These are phyloP conservation scores for Wallacemonas sp. DNA, from an alignment of 208 protist species.

Conservation along the genomic window DNA sequence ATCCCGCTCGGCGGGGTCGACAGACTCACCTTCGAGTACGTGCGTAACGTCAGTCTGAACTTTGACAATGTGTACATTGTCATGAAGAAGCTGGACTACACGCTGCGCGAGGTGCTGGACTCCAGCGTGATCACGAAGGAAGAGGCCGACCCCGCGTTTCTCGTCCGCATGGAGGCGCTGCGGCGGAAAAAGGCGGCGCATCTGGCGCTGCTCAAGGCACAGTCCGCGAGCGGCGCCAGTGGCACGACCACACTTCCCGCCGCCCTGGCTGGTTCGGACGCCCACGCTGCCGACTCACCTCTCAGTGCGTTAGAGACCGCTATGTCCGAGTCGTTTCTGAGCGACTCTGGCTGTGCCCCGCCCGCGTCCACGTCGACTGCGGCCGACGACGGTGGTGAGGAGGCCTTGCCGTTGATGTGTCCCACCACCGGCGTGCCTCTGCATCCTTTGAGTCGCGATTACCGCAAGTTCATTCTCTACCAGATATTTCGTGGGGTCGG, in stretches of 20 bases:
- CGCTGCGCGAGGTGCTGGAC: conserved; percentile 82
- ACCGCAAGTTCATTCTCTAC: conserved; percentile 97
- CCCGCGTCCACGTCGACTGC: no score
- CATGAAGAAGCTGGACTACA: conserved; percentile 90
- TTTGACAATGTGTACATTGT: conserved; percentile 88
- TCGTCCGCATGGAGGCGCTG: background rate
- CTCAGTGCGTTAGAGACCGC: no score
- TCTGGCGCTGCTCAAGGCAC: background rate
- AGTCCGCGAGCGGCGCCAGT: background rate
- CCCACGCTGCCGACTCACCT: no score
- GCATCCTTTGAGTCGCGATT: conserved; percentile 94
- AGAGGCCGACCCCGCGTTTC: conserved; percentile 15
- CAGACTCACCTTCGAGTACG: conserved; percentile 64
- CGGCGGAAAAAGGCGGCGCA: background rate
- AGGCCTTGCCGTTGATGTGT: conserved; percentile 13
- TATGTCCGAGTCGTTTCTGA: no score
- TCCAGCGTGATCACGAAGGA: conserved; percentile 27
- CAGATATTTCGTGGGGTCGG: conserved; percentile 96
- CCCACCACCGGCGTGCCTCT: conserved; percentile 42
- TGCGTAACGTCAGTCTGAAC: conserved; percentile 37
- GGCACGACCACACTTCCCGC: background rate
- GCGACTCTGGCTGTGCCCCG: no score
- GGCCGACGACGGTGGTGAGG: background rate
- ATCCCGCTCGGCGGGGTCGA: conserved; percentile 78
- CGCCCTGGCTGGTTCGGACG: background rate